Evolutionary conservation across 805 yeast species (phyloP), one percentile per base, ranked within the genome.

Genomic region (Blastobotrys robertii): DNA sequence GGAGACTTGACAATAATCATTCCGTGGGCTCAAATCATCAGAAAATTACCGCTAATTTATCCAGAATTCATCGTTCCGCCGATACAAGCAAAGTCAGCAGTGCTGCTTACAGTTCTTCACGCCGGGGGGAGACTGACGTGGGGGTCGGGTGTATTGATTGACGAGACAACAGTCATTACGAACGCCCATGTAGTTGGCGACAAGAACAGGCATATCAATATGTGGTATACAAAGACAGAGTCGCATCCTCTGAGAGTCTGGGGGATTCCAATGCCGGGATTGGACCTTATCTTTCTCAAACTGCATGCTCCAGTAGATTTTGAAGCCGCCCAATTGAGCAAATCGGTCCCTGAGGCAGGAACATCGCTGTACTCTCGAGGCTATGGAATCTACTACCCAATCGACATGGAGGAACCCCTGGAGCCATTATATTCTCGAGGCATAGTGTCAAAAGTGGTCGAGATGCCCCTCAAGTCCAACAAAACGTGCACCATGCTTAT

Each of bases 111-210:
- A 8, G 52, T 49, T 6, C 30, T 33, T 8, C 36, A 13, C 3
- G 25, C 38, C 1, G 60, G 61, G 2, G 47, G 49, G n/a, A 39
- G 54, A 10, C 45, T 48, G 2, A 47, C 54, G 6, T 63, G 67
- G 67, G 67, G 67, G 0, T 62, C 67, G 1, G 67, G 66, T 7
- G 59, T 63, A 2, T 44, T 63, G 12, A 43, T 63, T 2, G 51
- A 45, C 10, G 47, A 49, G 2, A 47, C 48, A 5, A 44, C 56
- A 1, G 51, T 63, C 11, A 57, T 53, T n/a, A 60, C 67, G 2
- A 63, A 63, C 43, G 46, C 44, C 37, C 67, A 63, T 41, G 66
- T 63, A 4, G 49, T 59, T 3, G 41, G 38, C 29, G 25, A 19
- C 25, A 34, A 43, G 33, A 42, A 44, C 14, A 10, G 14, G 5